Evolutionary conservation across 768 basidiomycete genomes (phyloP).

Genomic region (Imleria badia): DNA sequence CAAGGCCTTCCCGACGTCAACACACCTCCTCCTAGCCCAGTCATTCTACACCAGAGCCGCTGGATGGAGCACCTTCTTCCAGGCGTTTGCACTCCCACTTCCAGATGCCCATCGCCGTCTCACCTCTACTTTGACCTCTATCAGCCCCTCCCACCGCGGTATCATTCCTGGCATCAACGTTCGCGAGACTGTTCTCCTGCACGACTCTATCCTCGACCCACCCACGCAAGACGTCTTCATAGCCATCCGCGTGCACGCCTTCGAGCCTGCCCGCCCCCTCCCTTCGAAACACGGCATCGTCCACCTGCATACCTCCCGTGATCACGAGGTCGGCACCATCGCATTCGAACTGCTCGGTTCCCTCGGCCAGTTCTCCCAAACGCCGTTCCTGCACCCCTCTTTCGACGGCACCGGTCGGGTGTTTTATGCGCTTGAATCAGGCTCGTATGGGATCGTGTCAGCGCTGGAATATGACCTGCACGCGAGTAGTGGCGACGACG

Average conservation of each 20-base stretch:
- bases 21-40: slow-evolving; percentile 12
- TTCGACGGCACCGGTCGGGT: slow-evolving; percentile 14
- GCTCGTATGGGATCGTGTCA: background rate
- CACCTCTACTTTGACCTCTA: background rate
- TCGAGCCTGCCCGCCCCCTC: background rate
- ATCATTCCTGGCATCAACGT: background rate
- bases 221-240: slow-evolving; percentile 9
- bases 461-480: slow-evolving; percentile 9
- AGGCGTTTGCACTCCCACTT: slow-evolving; percentile 11
- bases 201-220: slow-evolving; percentile 6
- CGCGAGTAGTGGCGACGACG: no score
- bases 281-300: slow-evolving; percentile 3
- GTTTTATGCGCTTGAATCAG: background rate
- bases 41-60: background rate
- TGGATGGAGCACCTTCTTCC: slow-evolving; percentile 6
- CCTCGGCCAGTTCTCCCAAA: background rate
- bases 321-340: background rate
- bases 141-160: slow-evolving; percentile 9
- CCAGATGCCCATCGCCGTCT: background rate
- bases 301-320: background rate
- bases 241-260: background rate
- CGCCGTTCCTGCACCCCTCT: background rate
- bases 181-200: slow-evolving; percentile 3
- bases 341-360: slow-evolving; percentile 1
- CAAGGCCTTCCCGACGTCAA: slow-evolving; percentile 14